These are phyloP conservation scores for Cutaneotrichosporon sp. DNA, from an alignment of 1,284 basidiomycete genomes.

Conservation along the genomic window DNA sequence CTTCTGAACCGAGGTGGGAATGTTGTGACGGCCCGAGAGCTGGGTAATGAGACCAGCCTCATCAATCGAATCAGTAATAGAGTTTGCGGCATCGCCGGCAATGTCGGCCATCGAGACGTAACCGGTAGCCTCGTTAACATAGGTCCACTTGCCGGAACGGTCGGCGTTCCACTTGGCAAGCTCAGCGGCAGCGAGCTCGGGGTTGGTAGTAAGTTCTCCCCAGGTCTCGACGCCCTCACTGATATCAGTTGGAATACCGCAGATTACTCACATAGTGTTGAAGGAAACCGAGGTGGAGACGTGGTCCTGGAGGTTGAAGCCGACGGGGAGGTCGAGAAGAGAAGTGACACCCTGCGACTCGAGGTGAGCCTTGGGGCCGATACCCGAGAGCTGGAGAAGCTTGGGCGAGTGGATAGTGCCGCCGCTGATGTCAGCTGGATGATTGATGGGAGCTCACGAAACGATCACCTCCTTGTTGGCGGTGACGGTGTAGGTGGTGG, in stretches of 20 bases:
- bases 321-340: conserved; percentile 28
- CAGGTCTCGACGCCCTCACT: conserved; percentile 36
- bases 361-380: conserved; percentile 20
- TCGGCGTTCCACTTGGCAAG: conserved; percentile 36
- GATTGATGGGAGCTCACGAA: conserved; percentile 2
- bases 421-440: conserved; percentile 20
- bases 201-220: conserved; percentile 38
- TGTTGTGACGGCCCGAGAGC: conserved; percentile 55
- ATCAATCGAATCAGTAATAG: conserved; percentile 54
- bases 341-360: conserved; percentile 23
- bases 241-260: conserved; percentile 21
- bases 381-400: conserved; percentile 26
- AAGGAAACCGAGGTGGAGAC: conserved; percentile 41
- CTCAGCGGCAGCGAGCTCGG: conserved; percentile 29
- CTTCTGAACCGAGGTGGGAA: conserved; percentile 44
- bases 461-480: conserved; percentile 25
- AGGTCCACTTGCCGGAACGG: conserved; percentile 48
- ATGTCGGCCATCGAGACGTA: conserved; percentile 48
- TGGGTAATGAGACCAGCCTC: conserved; percentile 67
- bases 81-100: conserved; percentile 46
- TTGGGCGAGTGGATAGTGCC: conserved; percentile 20
- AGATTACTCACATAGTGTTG: conserved; percentile 24
- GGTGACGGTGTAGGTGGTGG: conserved; percentile 22
- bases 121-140: conserved; percentile 53
- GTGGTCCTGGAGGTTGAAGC: conserved; percentile 39